Percentiles rank a stretch among this genome's conserved stretches.
Evolutionary conservation across 2,329 filamentous ascomycete species (phyloP).

Genomic region (Lasiodiplodia sp.): DNA sequence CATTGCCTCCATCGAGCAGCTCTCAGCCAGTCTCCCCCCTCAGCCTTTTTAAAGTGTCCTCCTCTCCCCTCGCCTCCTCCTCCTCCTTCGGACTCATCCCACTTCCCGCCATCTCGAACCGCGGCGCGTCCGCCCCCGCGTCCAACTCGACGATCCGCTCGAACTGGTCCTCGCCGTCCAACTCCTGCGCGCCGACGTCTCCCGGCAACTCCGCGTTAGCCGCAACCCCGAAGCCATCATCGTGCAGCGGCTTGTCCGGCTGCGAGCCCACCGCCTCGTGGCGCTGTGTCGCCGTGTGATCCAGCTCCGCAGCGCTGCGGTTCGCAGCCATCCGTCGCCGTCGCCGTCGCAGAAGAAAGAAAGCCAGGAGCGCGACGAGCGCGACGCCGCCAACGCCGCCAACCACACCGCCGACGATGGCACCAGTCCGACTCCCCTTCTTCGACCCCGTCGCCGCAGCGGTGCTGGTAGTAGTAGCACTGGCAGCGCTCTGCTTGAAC

Average conservation of each 20-base stretch:
- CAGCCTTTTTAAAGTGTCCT: too few species aligned
- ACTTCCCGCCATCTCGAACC: constrained; percentile 9
- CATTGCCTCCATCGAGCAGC: too few species aligned
- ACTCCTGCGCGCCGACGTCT: neutral
- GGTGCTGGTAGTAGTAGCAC: neutral
- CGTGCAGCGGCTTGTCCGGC: neutral
- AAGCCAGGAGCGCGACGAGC: constrained; percentile 9
- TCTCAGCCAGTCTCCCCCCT: too few species aligned
- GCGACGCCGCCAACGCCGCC: constrained; percentile 21
- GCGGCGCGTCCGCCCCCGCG: neutral
- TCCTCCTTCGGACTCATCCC: neutral
- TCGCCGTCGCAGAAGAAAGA: constrained; percentile 11
- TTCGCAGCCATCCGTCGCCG: too few species aligned
- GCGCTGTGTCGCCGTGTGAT: too few species aligned
- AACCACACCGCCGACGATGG: constrained; percentile 29
- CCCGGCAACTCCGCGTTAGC: constrained; percentile 4
- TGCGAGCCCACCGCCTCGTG: neutral
- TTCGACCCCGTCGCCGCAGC: neutral
- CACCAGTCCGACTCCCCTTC: neutral
- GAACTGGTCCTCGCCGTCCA: constrained; percentile 16
- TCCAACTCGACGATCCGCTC: constrained; percentile 4
- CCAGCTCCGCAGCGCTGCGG: too few species aligned
- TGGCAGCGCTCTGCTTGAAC: neutral
- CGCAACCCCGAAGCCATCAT: neutral
- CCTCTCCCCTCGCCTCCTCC: neutral